Evolutionary conservation across 805 yeast genomes (phyloP).

Genomic region (Candida anglica): DNA sequence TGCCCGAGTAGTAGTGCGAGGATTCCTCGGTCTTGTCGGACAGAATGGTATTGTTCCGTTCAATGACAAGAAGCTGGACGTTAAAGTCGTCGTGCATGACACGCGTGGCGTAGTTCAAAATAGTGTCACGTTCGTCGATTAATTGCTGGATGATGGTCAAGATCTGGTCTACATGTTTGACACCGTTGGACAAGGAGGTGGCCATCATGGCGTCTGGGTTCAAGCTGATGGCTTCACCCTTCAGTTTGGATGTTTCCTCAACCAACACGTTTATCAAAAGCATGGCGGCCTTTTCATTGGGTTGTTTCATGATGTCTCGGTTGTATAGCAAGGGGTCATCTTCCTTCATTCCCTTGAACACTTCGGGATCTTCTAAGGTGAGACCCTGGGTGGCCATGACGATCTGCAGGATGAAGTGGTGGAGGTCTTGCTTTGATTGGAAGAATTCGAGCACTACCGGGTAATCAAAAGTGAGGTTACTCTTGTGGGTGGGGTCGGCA

Average conservation of each 20-base stretch:
- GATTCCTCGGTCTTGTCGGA: constrained; percentile 36
- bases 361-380: constrained; percentile 72
- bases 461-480: constrained; percentile 38
- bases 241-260: constrained; percentile 35
- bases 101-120: constrained; percentile 69
- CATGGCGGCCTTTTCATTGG: constrained; percentile 48
- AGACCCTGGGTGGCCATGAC: constrained; percentile 67
- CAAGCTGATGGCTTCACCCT: constrained; percentile 30
- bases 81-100: constrained; percentile 73
- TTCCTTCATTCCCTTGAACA: constrained; percentile 59
- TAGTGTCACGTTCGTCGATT: constrained; percentile 66
- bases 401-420: constrained; percentile 53
- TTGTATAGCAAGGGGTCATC: constrained; percentile 45
- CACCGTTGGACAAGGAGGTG: constrained; percentile 32
- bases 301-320: constrained; percentile 31
- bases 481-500: neutral
- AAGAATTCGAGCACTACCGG: constrained; percentile 66
- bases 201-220: constrained; percentile 38
- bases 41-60: constrained; percentile 38
- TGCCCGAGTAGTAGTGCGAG: constrained; percentile 18
- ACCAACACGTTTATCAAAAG: constrained; percentile 44
- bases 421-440: constrained; percentile 68
- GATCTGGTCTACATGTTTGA: constrained; percentile 30
- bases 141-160: constrained; percentile 48
- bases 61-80: constrained; percentile 50